phyloP scores from a whole-genome alignment of 2,329 filamentous ascomycete species.

The Paracamarosporium sp. region DNA sequence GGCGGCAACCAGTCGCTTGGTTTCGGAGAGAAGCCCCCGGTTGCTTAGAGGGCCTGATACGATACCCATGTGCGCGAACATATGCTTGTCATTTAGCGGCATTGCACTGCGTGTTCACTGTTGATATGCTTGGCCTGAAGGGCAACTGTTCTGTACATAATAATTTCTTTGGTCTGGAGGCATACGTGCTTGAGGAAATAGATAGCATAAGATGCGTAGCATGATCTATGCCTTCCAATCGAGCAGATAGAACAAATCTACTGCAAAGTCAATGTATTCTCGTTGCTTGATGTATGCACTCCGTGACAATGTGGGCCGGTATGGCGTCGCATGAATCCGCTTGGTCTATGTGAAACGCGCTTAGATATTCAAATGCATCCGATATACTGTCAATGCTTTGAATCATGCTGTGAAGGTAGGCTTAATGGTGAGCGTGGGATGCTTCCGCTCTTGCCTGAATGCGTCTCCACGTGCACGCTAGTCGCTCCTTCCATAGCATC shows the following conservation, averaged over 20 bases:
- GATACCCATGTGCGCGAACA: conserved; percentile 4
- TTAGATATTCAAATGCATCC: too few relatives aligned
- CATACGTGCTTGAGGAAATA: neutral
- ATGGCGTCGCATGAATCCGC: neutral
- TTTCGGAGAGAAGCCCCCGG: conserved; percentile 52
- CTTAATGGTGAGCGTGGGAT: too few relatives aligned
- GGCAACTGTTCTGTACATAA: conserved; percentile 14
- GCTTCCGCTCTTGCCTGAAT: neutral
- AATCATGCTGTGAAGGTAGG: neutral
- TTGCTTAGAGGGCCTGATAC: conserved; percentile 4
- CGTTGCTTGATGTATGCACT: neutral
- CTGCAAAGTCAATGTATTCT: neutral
- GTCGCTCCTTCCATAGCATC: neutral
- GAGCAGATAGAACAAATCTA: neutral
- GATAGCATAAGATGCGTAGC: neutral
- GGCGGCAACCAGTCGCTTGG: conserved; percentile 60
- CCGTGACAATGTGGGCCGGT: neutral
- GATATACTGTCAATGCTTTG: too few relatives aligned
- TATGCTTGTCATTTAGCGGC: neutral
- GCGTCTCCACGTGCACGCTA: neutral
- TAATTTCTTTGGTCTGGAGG: conserved; percentile 1
- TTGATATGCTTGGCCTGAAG: conserved; percentile 17
- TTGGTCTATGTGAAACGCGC: neutral
- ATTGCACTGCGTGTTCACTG: conserved; percentile 3
- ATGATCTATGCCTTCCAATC: neutral